A percentile compares a stretch with the other conserved stretches of the same genome.
Evolutionary conservation across 2,329 filamentous ascomycete genomes (phyloP).

Genomic region (Alternaria sp.): DNA sequence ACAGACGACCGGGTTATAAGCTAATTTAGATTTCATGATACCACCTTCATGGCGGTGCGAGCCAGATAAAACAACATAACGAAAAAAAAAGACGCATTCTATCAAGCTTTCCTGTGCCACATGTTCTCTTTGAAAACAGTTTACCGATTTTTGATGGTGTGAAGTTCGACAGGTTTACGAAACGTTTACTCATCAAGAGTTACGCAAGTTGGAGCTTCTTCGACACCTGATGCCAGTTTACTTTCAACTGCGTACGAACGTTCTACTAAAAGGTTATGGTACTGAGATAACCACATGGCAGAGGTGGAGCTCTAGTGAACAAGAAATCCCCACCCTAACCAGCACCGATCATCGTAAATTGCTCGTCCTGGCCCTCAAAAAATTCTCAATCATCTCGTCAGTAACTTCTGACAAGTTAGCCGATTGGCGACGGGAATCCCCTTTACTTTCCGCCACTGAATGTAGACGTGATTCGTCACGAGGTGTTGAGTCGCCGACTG

Average conservation of each 20-base stretch:
- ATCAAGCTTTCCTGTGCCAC: background rate
- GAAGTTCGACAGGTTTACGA: background rate
- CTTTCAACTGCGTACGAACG: background rate
- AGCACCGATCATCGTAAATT: constrained; percentile 5
- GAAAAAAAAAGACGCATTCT: background rate
- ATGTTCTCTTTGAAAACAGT: background rate
- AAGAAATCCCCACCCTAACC: background rate
- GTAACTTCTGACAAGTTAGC: constrained; percentile 14
- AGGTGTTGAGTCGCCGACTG: constrained; percentile 2
- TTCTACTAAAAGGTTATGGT: background rate
- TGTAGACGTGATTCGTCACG: constrained; percentile 1
- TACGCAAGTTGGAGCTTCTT: background rate
- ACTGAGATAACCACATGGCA: background rate
- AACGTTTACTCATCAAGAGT: background rate
- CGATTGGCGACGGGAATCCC: background rate
- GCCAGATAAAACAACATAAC: background rate
- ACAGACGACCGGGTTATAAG: background rate
- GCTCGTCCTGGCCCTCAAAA: constrained; percentile 34
- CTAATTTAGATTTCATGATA: constrained; percentile 19
- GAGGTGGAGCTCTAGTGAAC: background rate
- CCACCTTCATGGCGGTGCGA: constrained; percentile 6
- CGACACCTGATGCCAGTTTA: background rate
- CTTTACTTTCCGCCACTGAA: background rate
- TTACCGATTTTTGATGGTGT: background rate
- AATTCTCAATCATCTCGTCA: constrained; percentile 32